These are phyloP conservation scores for Ilyonectria mors-panacis DNA, from an alignment of 2,329 filamentous ascomycete genomes.

Conservation along the genomic window DNA sequence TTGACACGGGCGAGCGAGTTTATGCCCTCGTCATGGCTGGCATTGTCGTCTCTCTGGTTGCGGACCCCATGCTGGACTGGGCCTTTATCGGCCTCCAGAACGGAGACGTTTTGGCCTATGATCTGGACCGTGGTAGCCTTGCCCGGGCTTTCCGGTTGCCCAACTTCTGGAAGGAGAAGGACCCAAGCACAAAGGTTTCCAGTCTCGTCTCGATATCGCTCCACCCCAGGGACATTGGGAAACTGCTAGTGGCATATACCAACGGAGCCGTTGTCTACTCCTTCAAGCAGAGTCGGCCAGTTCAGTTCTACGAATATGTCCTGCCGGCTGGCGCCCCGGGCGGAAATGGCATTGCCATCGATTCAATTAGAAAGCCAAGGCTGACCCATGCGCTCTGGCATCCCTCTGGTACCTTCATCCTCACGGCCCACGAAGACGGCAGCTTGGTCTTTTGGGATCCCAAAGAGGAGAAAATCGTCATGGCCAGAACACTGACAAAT, in stretches of 20 bases:
- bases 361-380: slow-evolving; percentile 77
- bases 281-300: slow-evolving; percentile 89
- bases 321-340: slow-evolving; percentile 87
- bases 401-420: slow-evolving; percentile 89
- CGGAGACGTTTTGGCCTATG: slow-evolving; percentile 92
- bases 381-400: slow-evolving; percentile 93
- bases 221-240: slow-evolving; percentile 93
- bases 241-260: slow-evolving; percentile 90
- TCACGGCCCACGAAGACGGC: slow-evolving; percentile 91
- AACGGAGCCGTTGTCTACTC: slow-evolving; percentile 92
- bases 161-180: slow-evolving; percentile 86
- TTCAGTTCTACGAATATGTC: slow-evolving; percentile 87
- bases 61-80: slow-evolving; percentile 94
- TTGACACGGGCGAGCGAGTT: slow-evolving; percentile 77
- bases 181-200: slow-evolving; percentile 73
- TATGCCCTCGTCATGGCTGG: slow-evolving; percentile 83
- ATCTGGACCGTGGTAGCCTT: slow-evolving; percentile 85
- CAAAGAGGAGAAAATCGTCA: slow-evolving; percentile 86
- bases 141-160: slow-evolving; percentile 82
- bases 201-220: slow-evolving; percentile 84
- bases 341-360: slow-evolving; percentile 76
- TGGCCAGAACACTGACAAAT: slow-evolving; percentile 85
- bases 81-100: slow-evolving; percentile 86
- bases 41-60: slow-evolving; percentile 79
- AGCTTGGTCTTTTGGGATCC: slow-evolving; percentile 96